A percentile compares a stretch with the other conserved stretches of the same genome.
Conservation (phyloP, 768 basidiomycete genomes). For the Xerocomellus amylosporus region DNA sequence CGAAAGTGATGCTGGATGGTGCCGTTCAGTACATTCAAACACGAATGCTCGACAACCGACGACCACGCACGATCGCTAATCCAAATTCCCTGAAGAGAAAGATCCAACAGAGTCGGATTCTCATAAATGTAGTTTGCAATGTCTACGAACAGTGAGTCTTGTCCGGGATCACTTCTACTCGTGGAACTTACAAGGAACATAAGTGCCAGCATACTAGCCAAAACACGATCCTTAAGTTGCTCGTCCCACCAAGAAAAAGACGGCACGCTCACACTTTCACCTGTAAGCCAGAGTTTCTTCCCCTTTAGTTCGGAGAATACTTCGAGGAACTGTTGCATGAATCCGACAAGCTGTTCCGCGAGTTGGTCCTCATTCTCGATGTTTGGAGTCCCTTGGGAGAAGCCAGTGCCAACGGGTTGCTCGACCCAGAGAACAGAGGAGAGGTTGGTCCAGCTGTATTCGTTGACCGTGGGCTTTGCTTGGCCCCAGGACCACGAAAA, state of each 20-base stretch:
- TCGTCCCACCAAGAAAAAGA: not conserved
- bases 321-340: slow-evolving; percentile 71
- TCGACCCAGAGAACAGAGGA: slow-evolving; percentile 74
- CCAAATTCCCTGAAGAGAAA: slow-evolving; percentile 69
- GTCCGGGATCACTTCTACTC: not conserved
- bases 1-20: slow-evolving; percentile 48
- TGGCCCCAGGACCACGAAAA: slow-evolving; percentile 63
- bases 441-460: slow-evolving; percentile 77
- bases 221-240: not conserved
- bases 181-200: slow-evolving; percentile 49
- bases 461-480: slow-evolving; percentile 60
- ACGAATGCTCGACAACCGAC: not conserved
- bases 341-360: slow-evolving; percentile 52
- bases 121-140: slow-evolving; percentile 74
- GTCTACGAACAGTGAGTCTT: slow-evolving; percentile 38
- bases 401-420: slow-evolving; percentile 79
- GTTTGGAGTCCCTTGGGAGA: slow-evolving; percentile 66
- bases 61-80: slow-evolving; percentile 60
- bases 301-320: slow-evolving; percentile 72
- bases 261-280: slow-evolving; percentile 62
- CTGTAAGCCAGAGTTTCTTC: slow-evolving; percentile 67
- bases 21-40: not conserved
- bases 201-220: slow-evolving; percentile 68
- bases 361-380: slow-evolving; percentile 58
- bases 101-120: slow-evolving; percentile 48